Percentiles rank a stretch among this genome's conserved stretches.
Conservation (phyloP, 2,329 filamentous ascomycete species). For the Tolypocladium ovalisporum region DNA sequence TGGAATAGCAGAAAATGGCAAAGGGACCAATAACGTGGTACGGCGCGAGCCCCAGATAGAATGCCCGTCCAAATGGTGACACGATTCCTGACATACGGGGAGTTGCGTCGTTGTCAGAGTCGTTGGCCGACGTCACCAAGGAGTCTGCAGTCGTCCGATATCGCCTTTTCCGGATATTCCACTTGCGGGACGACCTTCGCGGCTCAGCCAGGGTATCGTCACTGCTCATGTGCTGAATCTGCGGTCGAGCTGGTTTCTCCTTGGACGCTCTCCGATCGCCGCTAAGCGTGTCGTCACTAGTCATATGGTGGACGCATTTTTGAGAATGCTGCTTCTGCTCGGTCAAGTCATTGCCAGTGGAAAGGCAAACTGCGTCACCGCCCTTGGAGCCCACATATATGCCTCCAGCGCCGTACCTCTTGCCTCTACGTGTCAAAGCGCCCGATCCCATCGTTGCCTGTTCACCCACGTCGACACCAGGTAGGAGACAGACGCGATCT, state of each 20-base stretch:
- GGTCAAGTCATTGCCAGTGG: constrained; percentile 5
- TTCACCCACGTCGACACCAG: constrained; percentile 37
- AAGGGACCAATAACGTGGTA: constrained; percentile 38
- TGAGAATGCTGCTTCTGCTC: constrained; percentile 2
- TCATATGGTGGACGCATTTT: constrained; percentile 6
- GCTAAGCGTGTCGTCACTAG: constrained; percentile 11
- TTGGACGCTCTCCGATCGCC: constrained; percentile 1
- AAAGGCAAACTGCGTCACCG: constrained; percentile 36
- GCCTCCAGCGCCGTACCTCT: constrained; percentile 29
- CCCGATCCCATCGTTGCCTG: constrained; percentile 42
- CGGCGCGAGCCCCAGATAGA: constrained; percentile 37
- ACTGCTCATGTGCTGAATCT: constrained; percentile 13
- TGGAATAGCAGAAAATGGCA: constrained; percentile 38
- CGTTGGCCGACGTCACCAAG: constrained; percentile 9
- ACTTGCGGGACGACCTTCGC: constrained; percentile 1
- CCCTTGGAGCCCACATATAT: constrained; percentile 42
- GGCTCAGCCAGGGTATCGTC: constrained; percentile 13
- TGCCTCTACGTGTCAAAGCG: constrained; percentile 34
- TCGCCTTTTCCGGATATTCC: constrained; percentile 1
- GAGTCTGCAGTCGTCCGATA: constrained; percentile 1
- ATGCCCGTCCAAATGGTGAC: constrained; percentile 43
- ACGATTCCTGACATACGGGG: constrained; percentile 6
- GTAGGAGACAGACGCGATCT: constrained; percentile 40
- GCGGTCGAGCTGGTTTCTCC: constrained; percentile 1
- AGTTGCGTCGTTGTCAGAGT: constrained; percentile 5